These are phyloP conservation scores for Salix suchowensis DNA, from an alignment of 345 rosid species.

Conservation along the genomic window DNA sequence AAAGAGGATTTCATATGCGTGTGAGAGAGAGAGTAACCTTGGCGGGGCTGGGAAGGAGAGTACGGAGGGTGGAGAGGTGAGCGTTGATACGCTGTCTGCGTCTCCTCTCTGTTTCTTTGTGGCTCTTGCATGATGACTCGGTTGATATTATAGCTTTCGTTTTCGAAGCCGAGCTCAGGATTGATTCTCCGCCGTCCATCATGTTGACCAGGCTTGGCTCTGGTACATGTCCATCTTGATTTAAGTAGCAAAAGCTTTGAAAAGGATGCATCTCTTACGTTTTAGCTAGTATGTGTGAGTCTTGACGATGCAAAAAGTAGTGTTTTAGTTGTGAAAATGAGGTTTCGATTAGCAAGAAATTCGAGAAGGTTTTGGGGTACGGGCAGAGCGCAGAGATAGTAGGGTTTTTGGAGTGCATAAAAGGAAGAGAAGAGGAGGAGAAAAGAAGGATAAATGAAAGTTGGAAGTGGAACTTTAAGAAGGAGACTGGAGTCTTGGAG, in stretches of 20 bases:
- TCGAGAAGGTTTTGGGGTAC: background rate
- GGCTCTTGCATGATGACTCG: constrained; percentile 38
- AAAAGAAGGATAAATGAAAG: background rate
- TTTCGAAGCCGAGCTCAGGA: constrained; percentile 12
- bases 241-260: constrained; percentile 2
- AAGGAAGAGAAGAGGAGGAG: background rate
- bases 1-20: no score
- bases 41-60: constrained; percentile 50
- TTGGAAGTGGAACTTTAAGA: background rate
- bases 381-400: background rate
- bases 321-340: background rate
- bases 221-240: background rate
- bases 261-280: constrained; percentile 27
- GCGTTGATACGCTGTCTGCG: constrained; percentile 62
- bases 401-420: background rate
- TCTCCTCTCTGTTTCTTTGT: constrained; percentile 54
- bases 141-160: constrained; percentile 15
- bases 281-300: background rate
- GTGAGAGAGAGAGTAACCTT: constrained; percentile 15
- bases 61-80: constrained; percentile 56
- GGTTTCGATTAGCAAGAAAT: background rate
- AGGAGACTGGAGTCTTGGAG: background rate
- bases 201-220: constrained; percentile 16
- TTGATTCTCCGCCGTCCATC: constrained; percentile 25
- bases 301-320: background rate